These are phyloP conservation scores for Cornus controversa DNA, from an alignment of 148 eudicot species.

Conservation along the genomic window DNA sequence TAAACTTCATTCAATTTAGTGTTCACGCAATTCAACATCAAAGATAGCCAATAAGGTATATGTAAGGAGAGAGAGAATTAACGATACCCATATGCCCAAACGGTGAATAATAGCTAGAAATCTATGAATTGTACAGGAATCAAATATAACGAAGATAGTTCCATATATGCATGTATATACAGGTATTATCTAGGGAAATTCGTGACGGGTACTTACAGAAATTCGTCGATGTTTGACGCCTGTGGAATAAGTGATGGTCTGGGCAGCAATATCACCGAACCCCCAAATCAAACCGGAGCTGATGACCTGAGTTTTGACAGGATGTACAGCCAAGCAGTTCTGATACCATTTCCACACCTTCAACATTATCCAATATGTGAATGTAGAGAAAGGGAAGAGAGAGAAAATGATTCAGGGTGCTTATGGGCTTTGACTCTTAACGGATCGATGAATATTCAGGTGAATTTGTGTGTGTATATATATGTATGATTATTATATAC, in stretches of 20 bases:
- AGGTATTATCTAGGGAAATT: not conserved
- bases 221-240: constrained; percentile 24
- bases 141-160: not conserved
- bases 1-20: not conserved
- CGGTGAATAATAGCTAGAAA: not conserved
- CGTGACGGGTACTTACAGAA: constrained; percentile 30
- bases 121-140: not conserved
- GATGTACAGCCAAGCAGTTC: constrained; percentile 73
- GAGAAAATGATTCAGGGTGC: not conserved
- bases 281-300: constrained; percentile 96
- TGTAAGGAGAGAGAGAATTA: not conserved
- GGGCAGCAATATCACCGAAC: constrained; percentile 84
- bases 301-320: constrained; percentile 88
- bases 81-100: constrained; percentile 12
- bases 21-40: not conserved
- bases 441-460: not conserved
- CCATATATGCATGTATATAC: not conserved
- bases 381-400: not conserved
- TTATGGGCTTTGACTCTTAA: not conserved
- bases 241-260: constrained; percentile 62
- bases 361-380: constrained; percentile 44
- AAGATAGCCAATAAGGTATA: not conserved
- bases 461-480: not conserved
- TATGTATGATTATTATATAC: not conserved
- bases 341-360: constrained; percentile 91